A percentile compares a stretch with the other conserved stretches of the same genome.
Evolutionary conservation across 352 stramenopile genomes (phyloP).

Genomic region (Phytophthora multivora): DNA sequence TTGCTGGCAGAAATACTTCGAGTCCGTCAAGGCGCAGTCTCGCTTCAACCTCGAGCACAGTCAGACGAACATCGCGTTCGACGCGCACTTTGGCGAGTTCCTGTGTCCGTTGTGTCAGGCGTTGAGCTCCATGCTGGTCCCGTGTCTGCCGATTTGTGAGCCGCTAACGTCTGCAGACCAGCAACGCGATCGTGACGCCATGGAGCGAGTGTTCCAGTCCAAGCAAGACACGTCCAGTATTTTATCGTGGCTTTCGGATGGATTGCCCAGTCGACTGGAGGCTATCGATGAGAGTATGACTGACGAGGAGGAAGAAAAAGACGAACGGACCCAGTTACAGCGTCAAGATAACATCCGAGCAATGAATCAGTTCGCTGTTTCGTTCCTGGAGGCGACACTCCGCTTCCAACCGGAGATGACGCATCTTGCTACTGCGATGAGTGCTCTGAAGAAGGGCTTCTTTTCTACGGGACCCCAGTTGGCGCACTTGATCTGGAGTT

Average conservation of each 20-base stretch:
- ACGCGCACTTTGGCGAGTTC: slow-evolving; percentile 88
- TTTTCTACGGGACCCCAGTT: slow-evolving; percentile 71
- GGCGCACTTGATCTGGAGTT: slow-evolving; percentile 79
- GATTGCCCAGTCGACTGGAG: slow-evolving; percentile 51
- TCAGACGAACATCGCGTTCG: slow-evolving; percentile 84
- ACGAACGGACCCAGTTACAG: slow-evolving; percentile 17
- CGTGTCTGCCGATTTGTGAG: slow-evolving; percentile 67
- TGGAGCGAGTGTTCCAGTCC: slow-evolving; percentile 76
- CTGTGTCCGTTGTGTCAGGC: slow-evolving; percentile 91
- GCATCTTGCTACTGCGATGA: slow-evolving; percentile 55
- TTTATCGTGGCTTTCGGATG: slow-evolving; percentile 61
- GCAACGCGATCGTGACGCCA: slow-evolving; percentile 58
- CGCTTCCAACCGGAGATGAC: slow-evolving; percentile 75
- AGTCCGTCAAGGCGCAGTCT: slow-evolving; percentile 80
- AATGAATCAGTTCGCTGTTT: slow-evolving; percentile 80
- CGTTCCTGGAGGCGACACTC: slow-evolving; percentile 65
- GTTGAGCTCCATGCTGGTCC: slow-evolving; percentile 91
- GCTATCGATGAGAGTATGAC: slow-evolving; percentile 41
- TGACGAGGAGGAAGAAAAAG: slow-evolving; percentile 33
- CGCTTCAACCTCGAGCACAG: slow-evolving; percentile 72
- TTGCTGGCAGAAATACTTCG: slow-evolving; percentile 91
- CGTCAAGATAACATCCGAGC: slow-evolving; percentile 57
- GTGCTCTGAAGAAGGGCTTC: slow-evolving; percentile 70
- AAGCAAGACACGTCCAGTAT: slow-evolving; percentile 77
- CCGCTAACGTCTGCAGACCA: slow-evolving; percentile 62